A percentile compares a stretch with the other conserved stretches of the same genome.
Conservation (phyloP, 495 filamentous ascomycete species). For the Neurospora sp. region DNA sequence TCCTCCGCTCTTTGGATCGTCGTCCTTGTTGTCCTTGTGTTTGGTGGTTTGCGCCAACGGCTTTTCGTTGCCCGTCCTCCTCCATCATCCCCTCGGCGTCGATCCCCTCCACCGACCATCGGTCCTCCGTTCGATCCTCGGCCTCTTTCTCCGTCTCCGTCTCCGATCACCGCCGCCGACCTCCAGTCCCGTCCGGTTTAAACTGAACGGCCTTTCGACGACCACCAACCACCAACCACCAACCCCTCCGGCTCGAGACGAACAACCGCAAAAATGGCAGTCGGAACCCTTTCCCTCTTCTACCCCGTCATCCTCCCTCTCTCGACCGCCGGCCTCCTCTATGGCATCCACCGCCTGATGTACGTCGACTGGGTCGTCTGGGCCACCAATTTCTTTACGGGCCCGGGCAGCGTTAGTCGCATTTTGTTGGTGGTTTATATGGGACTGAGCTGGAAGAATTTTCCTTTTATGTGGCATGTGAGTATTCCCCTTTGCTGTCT, state of each 20-base stretch:
- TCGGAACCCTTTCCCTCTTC: slow-evolving; percentile 24
- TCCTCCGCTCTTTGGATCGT: slow-evolving; percentile 31
- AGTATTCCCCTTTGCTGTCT: slow-evolving; percentile 8
- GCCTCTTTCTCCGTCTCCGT: no score
- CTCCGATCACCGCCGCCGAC: background rate
- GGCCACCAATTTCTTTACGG: slow-evolving; percentile 35
- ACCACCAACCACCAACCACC: no score
- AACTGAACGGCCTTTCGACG: no score
- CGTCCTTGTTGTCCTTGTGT: slow-evolving; percentile 22
- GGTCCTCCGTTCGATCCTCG: background rate
- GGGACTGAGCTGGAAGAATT: slow-evolving; percentile 55
- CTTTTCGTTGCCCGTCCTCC: background rate
- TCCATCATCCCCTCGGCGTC: background rate
- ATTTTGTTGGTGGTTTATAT: slow-evolving; percentile 42
- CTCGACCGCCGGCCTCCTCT: slow-evolving; percentile 24
- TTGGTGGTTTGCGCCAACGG: slow-evolving; percentile 18
- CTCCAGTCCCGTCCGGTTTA: no score
- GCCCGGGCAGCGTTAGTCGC: slow-evolving; percentile 37
- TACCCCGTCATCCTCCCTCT: slow-evolving; percentile 28
- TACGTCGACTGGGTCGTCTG: slow-evolving; percentile 24
- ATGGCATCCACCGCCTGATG: slow-evolving; percentile 28
- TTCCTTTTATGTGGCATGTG: slow-evolving; percentile 73
- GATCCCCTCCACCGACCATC: background rate
- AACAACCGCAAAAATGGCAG: slow-evolving; percentile 27
- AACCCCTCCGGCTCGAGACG: no score